Evolutionary conservation across 2,329 filamentous ascomycete genomes (phyloP), one percentile per base, ranked within the genome.

Genomic region (Metarhizium guizhouense): DNA sequence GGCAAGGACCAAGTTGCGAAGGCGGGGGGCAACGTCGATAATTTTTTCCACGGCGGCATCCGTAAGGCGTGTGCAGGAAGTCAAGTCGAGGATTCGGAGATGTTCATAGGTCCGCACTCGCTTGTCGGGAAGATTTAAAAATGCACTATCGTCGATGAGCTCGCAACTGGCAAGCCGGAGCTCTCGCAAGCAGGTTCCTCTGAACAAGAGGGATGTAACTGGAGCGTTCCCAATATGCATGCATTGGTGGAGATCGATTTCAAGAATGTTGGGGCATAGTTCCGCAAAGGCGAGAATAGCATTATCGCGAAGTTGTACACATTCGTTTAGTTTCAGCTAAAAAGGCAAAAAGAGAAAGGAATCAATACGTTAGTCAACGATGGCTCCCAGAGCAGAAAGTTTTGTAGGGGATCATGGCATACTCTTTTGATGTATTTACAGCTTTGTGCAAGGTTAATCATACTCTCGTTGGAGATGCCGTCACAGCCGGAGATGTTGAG

Each of bases 211-310:
- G 2, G 87, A 82, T 0, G 89, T 93, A 51, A 99, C 82, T 0
- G 94, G 90, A 29, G 85, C 81, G 67, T 95, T 94, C 59, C 88
- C 88, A 61, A 99, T 84, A 49, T 85, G 80, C 54, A 77, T 80
- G 74, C 94, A 95, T 63, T 90, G 87, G 63, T 96, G 89, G 14
- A 99, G 81, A 68, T 99, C 94, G 59, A 99, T 96, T 71, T 99
- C 94, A 59, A 99, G 85, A 36, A 99, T 91, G 62, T 96, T 93
- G 13, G 86, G 89, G 68, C 93, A 96, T 71, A 95, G 83, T 49
- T 85, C 78, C 6, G 94, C 93, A 67, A 99, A 95, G 3, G 91
- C 88, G 57, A 89, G 76, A 60, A 97, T 86, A 6, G 91, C 86
- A 51, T 80, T 78, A 67, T 97, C 90, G 43, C 87, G 90, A 38